Evolutionary conservation across 352 stramenopile species (phyloP).

Genomic region (Pilasporangium apinafurcum): DNA sequence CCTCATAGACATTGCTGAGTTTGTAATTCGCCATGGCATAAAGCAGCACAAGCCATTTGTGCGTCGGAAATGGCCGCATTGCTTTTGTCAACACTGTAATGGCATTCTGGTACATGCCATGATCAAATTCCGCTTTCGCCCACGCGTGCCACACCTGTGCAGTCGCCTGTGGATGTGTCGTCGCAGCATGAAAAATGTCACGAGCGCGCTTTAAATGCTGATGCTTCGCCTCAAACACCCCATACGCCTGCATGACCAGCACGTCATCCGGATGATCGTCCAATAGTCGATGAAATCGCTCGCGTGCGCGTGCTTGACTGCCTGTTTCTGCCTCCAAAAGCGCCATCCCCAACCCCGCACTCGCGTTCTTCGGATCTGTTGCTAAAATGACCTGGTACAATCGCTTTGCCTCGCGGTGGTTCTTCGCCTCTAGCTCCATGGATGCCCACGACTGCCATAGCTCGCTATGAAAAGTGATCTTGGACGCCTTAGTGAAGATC

Average conservation of each 20-base stretch:
- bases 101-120: conserved; percentile 66
- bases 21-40: conserved; percentile 72
- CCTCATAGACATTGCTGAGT: conserved; percentile 71
- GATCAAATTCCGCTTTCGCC: conserved; percentile 79
- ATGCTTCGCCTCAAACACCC: conserved; percentile 66
- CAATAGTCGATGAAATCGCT: conserved; percentile 49
- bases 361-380: conserved; percentile 58
- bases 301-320: conserved; percentile 40
- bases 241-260: conserved; percentile 67
- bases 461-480: conserved; percentile 63
- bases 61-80: conserved; percentile 60
- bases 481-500: conserved; percentile 79
- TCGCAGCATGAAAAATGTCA: conserved; percentile 51
- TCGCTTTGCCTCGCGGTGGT: conserved; percentile 67
- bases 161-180: conserved; percentile 39
- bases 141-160: conserved; percentile 84
- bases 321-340: conserved; percentile 60
- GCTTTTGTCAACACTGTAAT: conserved; percentile 59
- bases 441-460: conserved; percentile 83
- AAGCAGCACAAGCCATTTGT: conserved; percentile 83
- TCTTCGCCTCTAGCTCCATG: conserved; percentile 77
- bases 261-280: conserved; percentile 56
- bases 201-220: conserved; percentile 63
- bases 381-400: conserved; percentile 81
- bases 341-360: conserved; percentile 68